These are phyloP conservation scores for Geotrichum reessii DNA, from an alignment of 1,139 yeast genomes.

Conservation along the genomic window DNA sequence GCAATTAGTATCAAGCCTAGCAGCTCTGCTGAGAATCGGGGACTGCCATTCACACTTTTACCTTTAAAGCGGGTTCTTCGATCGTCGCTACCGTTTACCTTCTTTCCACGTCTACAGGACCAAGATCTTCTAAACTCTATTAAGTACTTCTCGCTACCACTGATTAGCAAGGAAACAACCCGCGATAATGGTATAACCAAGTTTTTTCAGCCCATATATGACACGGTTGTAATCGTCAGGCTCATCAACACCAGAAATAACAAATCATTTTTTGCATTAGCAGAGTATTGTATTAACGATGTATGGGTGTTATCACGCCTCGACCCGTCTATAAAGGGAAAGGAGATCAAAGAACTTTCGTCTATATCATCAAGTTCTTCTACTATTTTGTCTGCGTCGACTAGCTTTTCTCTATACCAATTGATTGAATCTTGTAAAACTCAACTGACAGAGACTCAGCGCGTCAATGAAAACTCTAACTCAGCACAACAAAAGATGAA, in stretches of 20 bases:
- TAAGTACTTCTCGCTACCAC: not conserved
- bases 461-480: not conserved
- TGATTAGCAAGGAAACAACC: not conserved
- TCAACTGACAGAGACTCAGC: not conserved
- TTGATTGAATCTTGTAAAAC: not conserved
- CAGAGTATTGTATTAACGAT: conserved; percentile 6
- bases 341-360: conserved; percentile 6
- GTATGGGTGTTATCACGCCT: conserved; percentile 9
- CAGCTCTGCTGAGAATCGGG: not conserved
- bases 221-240: conserved; percentile 10
- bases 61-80: conserved; percentile 12
- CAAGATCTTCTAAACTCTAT: not conserved
- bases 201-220: not conserved
- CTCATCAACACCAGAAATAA: not conserved
- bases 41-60: conserved; percentile 2
- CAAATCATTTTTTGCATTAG: conserved; percentile 8
- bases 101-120: conserved; percentile 2
- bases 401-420: not conserved
- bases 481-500: not conserved
- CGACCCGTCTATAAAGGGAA: conserved; percentile 9
- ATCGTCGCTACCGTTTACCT: conserved; percentile 9
- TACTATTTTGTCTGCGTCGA: not conserved
- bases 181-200: not conserved
- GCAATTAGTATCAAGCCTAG: not conserved
- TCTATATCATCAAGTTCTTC: not conserved